phyloP scores from a whole-genome alignment of 371 early-diverging fungal genomes.

The Zychaea mexicana region DNA sequence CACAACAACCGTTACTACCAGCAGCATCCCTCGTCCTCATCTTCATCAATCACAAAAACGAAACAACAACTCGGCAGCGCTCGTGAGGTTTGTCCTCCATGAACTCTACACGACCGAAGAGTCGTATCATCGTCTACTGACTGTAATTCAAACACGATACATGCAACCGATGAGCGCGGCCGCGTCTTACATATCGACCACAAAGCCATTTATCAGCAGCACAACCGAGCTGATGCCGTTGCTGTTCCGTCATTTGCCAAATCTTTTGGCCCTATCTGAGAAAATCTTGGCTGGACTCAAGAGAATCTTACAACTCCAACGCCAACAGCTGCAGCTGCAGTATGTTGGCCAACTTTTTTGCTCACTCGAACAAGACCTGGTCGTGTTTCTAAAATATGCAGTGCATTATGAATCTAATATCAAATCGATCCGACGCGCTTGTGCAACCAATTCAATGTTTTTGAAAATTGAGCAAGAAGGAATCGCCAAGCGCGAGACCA shows the following conservation, averaged over 20 bases:
- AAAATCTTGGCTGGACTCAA: conserved; percentile 23
- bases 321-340: not conserved
- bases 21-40: not conserved
- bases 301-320: not conserved
- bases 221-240: not conserved
- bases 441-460: conserved; percentile 36
- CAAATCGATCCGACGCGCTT: conserved; percentile 39
- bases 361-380: conserved; percentile 25
- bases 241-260: conserved; percentile 39
- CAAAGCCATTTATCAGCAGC: not conserved
- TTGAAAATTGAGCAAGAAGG: conserved; percentile 49
- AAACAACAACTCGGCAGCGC: conserved; percentile 8
- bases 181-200: conserved; percentile 1
- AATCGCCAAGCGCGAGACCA: conserved; percentile 35
- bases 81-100: conserved; percentile 19
- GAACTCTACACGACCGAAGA: conserved; percentile 27
- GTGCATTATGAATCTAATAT: conserved; percentile 43
- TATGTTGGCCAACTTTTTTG: conserved; percentile 33
- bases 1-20: not conserved
- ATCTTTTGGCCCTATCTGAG: conserved; percentile 30
- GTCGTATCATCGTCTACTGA: conserved; percentile 34
- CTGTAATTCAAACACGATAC: conserved; percentile 36
- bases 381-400: conserved; percentile 47
- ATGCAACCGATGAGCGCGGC: conserved; percentile 41
- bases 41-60: not conserved